Conservation (phyloP, 2,329 filamentous ascomycete species). For the Graphilbum fragrans region DNA sequence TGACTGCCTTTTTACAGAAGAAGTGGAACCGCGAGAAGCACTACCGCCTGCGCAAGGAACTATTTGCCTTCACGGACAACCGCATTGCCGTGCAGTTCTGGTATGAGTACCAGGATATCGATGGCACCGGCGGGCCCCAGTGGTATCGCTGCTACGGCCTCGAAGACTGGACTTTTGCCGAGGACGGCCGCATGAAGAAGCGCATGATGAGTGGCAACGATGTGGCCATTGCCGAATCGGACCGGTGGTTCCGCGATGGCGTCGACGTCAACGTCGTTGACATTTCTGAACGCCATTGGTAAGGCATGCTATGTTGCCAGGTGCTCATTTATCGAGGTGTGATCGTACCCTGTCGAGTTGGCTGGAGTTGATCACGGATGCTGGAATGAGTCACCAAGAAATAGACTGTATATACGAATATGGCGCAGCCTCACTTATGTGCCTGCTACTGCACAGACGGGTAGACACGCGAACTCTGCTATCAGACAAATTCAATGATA, state of each 20-base stretch:
- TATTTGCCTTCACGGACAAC: conserved; percentile 65
- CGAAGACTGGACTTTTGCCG: conserved; percentile 66
- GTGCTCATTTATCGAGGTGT: no score
- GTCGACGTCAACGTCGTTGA: conserved; percentile 56
- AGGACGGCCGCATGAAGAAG: conserved; percentile 60
- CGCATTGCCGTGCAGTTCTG: conserved; percentile 80
- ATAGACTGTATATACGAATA: no score
- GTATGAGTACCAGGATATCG: conserved; percentile 60
- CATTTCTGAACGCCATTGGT: conserved; percentile 60
- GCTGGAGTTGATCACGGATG: no score
- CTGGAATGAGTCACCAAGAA: no score
- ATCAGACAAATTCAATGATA: no score
- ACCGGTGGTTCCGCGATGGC: conserved; percentile 58
- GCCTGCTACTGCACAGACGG: no score
- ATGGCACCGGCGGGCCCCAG: conserved; percentile 42
- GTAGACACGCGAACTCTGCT: no score
- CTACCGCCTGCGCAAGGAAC: conserved; percentile 69
- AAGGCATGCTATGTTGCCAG: conserved; percentile 8
- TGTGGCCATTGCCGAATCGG: conserved; percentile 45
- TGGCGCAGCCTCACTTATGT: no score
- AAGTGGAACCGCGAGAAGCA: conserved; percentile 65
- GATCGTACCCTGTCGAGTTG: no score
- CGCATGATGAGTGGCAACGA: conserved; percentile 68
- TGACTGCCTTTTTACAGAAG: conserved; percentile 53
- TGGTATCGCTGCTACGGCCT: conserved; percentile 86